Conservation (phyloP, 2,329 filamentous ascomycete species). For the Trichoderma arundinaceum region DNA sequence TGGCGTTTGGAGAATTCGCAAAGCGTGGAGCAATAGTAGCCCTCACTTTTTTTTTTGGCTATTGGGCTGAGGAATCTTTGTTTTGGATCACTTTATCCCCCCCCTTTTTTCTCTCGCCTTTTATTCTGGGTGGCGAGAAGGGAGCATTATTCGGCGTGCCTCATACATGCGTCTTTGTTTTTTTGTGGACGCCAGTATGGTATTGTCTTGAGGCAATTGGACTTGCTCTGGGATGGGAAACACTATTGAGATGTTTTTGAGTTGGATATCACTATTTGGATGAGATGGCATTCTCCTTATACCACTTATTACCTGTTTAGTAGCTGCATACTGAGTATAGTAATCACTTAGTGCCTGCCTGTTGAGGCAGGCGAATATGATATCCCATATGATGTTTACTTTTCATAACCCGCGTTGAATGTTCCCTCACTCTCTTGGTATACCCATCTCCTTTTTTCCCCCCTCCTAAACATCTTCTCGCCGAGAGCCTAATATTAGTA, state of each 20-base stretch:
- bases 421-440: neutral
- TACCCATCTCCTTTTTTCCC: neutral
- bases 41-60: neutral
- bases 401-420: neutral
- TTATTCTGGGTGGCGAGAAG: neutral
- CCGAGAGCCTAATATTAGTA: neutral
- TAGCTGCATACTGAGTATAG: constrained; percentile 17
- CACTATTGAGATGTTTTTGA: neutral
- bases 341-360: neutral
- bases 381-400: neutral
- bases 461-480: neutral
- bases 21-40: constrained; percentile 12
- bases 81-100: neutral
- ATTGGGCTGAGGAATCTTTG: constrained; percentile 10
- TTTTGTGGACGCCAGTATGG: neutral
- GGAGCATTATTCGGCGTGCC: neutral
- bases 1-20: constrained; percentile 23
- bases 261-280: constrained; percentile 13
- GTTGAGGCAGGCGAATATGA: neutral
- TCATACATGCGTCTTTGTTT: neutral
- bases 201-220: neutral
- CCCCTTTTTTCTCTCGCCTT: neutral
- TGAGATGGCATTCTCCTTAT: constrained; percentile 3
- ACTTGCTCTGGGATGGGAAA: neutral
- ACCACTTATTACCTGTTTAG: constrained; percentile 14